These are phyloP conservation scores for Globisporangium abappressorium DNA, from an alignment of 352 stramenopile genomes.

Conservation along the genomic window DNA sequence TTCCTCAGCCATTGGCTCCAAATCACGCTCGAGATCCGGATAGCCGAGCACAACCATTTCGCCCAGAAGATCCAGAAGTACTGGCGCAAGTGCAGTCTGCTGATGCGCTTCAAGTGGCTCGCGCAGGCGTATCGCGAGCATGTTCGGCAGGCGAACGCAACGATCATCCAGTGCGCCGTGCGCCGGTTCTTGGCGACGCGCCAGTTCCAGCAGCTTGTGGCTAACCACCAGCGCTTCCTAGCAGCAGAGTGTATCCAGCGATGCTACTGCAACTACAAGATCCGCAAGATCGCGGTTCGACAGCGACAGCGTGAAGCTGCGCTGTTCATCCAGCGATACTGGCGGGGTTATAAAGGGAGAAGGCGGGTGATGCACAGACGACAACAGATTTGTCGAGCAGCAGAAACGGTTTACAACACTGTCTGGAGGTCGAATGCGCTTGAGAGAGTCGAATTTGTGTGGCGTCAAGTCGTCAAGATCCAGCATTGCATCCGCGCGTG, in stretches of 20 bases:
- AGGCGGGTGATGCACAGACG: constrained; percentile 5
- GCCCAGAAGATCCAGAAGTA: constrained; percentile 24
- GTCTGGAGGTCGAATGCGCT: constrained; percentile 17
- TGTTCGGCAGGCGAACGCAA: constrained; percentile 21
- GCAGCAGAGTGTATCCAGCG: constrained; percentile 26
- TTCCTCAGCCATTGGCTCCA: constrained; percentile 18
- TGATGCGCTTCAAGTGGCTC: constrained; percentile 20
- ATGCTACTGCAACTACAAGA: constrained; percentile 23
- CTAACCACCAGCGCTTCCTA: constrained; percentile 7
- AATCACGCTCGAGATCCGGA: constrained; percentile 13
- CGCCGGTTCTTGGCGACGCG: constrained; percentile 20
- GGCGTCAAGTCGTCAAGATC: constrained; percentile 11
- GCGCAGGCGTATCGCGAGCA: constrained; percentile 20
- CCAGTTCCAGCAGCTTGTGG: constrained; percentile 18
- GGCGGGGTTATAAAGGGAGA: constrained; percentile 22
- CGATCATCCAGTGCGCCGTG: constrained; percentile 22
- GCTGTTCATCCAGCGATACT: constrained; percentile 23
- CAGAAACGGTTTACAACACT: neutral
- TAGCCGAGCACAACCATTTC: constrained; percentile 19
- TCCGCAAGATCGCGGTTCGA: constrained; percentile 22
- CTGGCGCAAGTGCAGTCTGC: constrained; percentile 25
- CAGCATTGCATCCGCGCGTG: constrained; percentile 21
- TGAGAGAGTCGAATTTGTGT: neutral
- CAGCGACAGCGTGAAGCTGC: constrained; percentile 13
- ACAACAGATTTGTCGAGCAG: constrained; percentile 5